Evolutionary conservation across 2,329 filamentous ascomycete genomes (phyloP), one percentile per base, ranked within the genome.

Genomic region (Aspergillus quadrilineatus): DNA sequence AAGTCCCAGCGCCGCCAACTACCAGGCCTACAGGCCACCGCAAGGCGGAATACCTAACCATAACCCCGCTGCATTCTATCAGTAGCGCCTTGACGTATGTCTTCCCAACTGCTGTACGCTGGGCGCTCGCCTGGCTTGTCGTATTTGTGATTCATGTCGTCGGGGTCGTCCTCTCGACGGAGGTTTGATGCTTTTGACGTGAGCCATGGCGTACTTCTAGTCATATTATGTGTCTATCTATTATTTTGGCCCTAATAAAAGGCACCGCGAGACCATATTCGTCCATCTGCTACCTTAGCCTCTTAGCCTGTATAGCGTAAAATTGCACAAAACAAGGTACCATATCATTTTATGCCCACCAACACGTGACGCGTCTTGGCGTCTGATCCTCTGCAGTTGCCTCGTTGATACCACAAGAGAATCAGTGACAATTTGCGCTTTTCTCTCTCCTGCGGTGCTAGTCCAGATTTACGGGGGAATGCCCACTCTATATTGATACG

Each of bases 1-100:
- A 46, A 70, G 69, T 14, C 58, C 69, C n/a, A 60, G 59, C 15
- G 59, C 56, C 41, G 63, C 58, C 3, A 63, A 65, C 10, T 77
- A 76, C 53, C 71, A 74, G 55, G 67, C 72, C 6, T 76, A 76
- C 59, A 69, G 73, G 37, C 66, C 69, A n/a, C 46, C 69, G n/a
- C 67, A 68, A 53, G 63, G 65, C 17, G 66, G 66, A 14, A 61
- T 64, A 30, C 55, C 68, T 28, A 67, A 63, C 46, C 64, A 71
- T 30, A 76, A 76, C 56, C 74, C 74, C 6, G 68, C 69, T 49
- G 71, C 72, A 3, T 77, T 68, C 53, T 77, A 77, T 57, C 69
- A 71, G 62, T 75, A 66, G 63, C 56, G 12, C 17, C 26, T 26
- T 12, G 6, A 28, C 34, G 34, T 3, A 17, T 43, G 8, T 32